A percentile compares a stretch with the other conserved stretches of the same genome.
These are phyloP conservation scores for Ogataea wickerhamii DNA, from an alignment of 805 yeast genomes.

Conservation along the genomic window DNA sequence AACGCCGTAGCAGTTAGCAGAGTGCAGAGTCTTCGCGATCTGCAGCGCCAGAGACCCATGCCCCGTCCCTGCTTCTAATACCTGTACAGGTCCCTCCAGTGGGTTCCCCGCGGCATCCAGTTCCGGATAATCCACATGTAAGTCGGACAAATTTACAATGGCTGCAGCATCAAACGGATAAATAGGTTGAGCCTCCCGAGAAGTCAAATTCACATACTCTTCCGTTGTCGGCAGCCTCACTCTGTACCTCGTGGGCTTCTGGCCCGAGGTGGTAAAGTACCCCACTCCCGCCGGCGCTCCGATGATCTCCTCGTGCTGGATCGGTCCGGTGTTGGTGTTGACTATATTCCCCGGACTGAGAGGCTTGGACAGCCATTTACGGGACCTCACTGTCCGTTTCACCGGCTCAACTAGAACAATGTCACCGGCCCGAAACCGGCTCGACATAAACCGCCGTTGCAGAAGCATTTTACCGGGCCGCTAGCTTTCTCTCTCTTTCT, in stretches of 20 bases:
- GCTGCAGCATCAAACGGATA: constrained; percentile 48
- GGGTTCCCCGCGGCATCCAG: constrained; percentile 10
- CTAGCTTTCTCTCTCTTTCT: not conserved
- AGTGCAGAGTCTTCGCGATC: constrained; percentile 40
- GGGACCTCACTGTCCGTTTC: constrained; percentile 20
- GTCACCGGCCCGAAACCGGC: constrained; percentile 30
- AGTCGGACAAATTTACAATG: constrained; percentile 44
- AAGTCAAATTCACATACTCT: constrained; percentile 39
- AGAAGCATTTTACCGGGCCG: too few species aligned
- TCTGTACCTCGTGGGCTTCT: constrained; percentile 28
- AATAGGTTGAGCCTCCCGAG: constrained; percentile 49
- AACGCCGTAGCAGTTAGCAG: constrained; percentile 38
- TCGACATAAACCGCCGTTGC: constrained; percentile 10
- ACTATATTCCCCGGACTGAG: constrained; percentile 19
- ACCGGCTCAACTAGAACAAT: constrained; percentile 29
- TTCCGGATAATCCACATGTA: constrained; percentile 41
- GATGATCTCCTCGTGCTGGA: constrained; percentile 38
- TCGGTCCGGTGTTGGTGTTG: constrained; percentile 25
- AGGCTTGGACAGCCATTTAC: constrained; percentile 31
- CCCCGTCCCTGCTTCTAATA: constrained; percentile 53
- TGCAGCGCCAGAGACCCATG: constrained; percentile 49
- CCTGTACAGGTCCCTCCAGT: constrained; percentile 33
- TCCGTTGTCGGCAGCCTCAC: constrained; percentile 42
- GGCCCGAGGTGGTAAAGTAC: constrained; percentile 19
- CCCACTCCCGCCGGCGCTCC: constrained; percentile 36